Evolutionary conservation across 164 flowering plant species (phyloP).

Genomic region (Paratinospora sagittata): DNA sequence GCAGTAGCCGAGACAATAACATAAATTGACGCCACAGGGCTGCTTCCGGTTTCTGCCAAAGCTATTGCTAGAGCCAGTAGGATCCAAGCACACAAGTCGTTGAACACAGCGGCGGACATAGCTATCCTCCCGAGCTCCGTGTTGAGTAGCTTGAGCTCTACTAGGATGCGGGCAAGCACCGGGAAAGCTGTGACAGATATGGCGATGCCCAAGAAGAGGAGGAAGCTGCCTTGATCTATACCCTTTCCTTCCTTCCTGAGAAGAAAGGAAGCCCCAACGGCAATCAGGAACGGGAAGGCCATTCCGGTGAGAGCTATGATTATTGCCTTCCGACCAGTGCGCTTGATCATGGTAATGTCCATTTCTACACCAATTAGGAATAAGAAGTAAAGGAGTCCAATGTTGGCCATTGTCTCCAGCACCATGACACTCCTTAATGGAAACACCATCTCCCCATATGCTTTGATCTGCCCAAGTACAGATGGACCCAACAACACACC

Average conservation of each 20-base stretch:
- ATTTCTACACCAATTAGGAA: constrained; percentile 18
- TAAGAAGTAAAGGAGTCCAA: constrained; percentile 13
- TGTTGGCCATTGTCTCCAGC: constrained; percentile 15
- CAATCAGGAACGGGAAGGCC: constrained; percentile 10
- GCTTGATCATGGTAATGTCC: constrained; percentile 10
- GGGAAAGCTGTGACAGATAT: constrained; percentile 18
- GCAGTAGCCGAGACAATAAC: background rate
- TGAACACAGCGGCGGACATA: constrained; percentile 14
- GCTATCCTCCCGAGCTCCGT: constrained; percentile 16
- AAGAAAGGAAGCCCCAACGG: background rate
- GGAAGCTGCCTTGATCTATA: background rate
- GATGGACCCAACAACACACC: constrained; percentile 17
- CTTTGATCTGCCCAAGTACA: background rate
- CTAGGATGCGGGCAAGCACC: constrained; percentile 12
- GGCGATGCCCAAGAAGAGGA: constrained; percentile 13
- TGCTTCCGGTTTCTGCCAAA: background rate
- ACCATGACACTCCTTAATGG: constrained; percentile 10
- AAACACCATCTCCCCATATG: background rate
- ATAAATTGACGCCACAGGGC: background rate
- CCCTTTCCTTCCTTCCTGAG: background rate
- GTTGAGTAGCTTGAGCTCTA: constrained; percentile 16
- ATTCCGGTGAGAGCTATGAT: constrained; percentile 7
- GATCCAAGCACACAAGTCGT: constrained; percentile 14
- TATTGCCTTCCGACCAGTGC: constrained; percentile 4
- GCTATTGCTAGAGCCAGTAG: constrained; percentile 11